phyloP scores from a whole-genome alignment of 805 yeast species.

The Myxozyma geophila region DNA sequence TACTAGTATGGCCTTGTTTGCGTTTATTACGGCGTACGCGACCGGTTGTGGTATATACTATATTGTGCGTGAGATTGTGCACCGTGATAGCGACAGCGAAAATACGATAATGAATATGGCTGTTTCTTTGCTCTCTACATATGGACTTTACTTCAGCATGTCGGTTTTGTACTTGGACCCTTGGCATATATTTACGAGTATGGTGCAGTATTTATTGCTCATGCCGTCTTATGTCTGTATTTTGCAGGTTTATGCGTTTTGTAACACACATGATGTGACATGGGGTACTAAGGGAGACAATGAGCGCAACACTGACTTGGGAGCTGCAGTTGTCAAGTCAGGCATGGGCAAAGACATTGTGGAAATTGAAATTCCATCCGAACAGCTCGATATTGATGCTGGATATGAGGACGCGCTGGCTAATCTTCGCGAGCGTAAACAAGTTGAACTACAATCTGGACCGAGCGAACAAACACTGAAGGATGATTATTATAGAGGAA shows the following conservation, averaged over 20 bases:
- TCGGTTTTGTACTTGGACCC: constrained; percentile 87
- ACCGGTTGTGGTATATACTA: constrained; percentile 82
- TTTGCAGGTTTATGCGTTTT: constrained; percentile 90
- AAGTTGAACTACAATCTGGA: constrained; percentile 43
- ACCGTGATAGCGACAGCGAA: constrained; percentile 59
- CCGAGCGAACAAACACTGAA: constrained; percentile 57
- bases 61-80: constrained; percentile 56
- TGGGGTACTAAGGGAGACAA: constrained; percentile 97
- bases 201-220: constrained; percentile 77
- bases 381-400: constrained; percentile 73
- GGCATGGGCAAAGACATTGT: constrained; percentile 57
- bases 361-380: constrained; percentile 68
- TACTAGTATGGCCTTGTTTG: constrained; percentile 76
- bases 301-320: constrained; percentile 67
- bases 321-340: constrained; percentile 74
- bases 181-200: constrained; percentile 88
- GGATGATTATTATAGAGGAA: constrained; percentile 84
- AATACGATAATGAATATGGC: constrained; percentile 81
- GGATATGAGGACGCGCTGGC: constrained; percentile 68
- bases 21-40: constrained; percentile 79
- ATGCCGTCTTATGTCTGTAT: constrained; percentile 92
- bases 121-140: constrained; percentile 84
- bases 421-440: constrained; percentile 46
- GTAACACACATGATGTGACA: constrained; percentile 93
- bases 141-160: constrained; percentile 75